These are phyloP conservation scores for Cadophora sp. DNA, from an alignment of 2,329 filamentous ascomycete species.

Conservation along the genomic window DNA sequence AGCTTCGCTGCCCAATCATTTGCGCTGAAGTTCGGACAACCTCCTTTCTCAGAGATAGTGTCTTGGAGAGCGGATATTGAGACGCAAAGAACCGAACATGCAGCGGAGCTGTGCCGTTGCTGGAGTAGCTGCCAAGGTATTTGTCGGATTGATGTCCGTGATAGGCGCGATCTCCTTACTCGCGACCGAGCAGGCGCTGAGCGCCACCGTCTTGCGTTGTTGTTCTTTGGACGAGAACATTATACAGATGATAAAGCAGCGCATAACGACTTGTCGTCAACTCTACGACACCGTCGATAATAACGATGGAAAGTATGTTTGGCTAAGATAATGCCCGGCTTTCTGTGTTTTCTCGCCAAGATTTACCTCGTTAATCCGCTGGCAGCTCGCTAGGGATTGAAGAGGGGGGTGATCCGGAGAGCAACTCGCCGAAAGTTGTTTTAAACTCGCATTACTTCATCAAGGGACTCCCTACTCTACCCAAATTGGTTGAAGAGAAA, in stretches of 20 bases:
- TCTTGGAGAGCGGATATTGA: neutral
- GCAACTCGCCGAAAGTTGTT: neutral
- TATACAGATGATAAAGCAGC: neutral
- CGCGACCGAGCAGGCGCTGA: neutral
- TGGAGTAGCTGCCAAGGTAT: neutral
- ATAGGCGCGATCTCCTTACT: neutral
- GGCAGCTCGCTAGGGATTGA: neutral
- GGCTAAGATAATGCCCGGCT: neutral
- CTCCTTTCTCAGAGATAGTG: neutral
- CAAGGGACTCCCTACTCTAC: neutral
- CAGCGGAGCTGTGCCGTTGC: neutral
- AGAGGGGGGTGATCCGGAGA: too few relatives aligned
- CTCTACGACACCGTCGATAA: neutral
- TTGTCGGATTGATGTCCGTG: neutral
- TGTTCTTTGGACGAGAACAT: neutral
- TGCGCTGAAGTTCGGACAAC: neutral
- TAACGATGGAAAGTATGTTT: neutral
- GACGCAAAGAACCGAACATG: neutral
- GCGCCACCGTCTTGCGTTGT: neutral
- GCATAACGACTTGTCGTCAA: neutral
- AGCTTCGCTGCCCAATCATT: neutral
- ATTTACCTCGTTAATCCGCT: neutral
- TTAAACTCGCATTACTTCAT: neutral
- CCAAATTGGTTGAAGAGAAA: neutral
- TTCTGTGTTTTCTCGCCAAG: neutral